Conservation (phyloP, 768 basidiomycete genomes). For the Suillus decipiens region DNA sequence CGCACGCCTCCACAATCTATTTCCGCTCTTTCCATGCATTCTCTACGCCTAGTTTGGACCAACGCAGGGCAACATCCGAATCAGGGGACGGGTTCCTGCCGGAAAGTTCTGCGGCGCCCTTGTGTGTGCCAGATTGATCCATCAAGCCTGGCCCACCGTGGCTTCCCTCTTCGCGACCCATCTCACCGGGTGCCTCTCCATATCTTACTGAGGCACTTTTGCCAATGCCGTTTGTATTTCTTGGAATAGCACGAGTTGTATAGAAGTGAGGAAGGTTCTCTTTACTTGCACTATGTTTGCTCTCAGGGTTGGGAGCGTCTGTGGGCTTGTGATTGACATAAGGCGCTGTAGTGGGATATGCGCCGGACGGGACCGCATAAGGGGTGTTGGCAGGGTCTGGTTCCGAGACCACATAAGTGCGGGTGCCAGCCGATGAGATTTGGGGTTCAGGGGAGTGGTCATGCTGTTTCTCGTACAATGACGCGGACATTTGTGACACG, state of each 20-base stretch:
- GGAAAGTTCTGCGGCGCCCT: slow-evolving; percentile 39
- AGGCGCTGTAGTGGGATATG: slow-evolving; percentile 54
- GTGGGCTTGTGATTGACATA: slow-evolving; percentile 45
- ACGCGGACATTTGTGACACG: slow-evolving; percentile 20
- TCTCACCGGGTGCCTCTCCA: slow-evolving; percentile 45
- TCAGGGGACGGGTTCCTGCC: slow-evolving; percentile 52
- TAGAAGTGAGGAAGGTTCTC: slow-evolving; percentile 43
- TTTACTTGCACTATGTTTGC: slow-evolving; percentile 45
- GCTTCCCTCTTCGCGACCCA: slow-evolving; percentile 44
- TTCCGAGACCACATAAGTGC: slow-evolving; percentile 73
- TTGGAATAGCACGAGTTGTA: slow-evolving; percentile 43
- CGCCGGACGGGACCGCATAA: slow-evolving; percentile 74
- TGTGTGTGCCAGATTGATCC: slow-evolving; percentile 42
- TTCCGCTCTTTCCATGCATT: slow-evolving; percentile 53
- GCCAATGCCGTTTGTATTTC: slow-evolving; percentile 46
- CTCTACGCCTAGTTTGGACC: slow-evolving; percentile 47
- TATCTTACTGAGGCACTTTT: slow-evolving; percentile 49
- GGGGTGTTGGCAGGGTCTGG: slow-evolving; percentile 63
- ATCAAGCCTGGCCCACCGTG: slow-evolving; percentile 44
- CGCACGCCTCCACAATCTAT: slow-evolving; percentile 20
- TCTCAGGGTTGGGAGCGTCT: slow-evolving; percentile 39
- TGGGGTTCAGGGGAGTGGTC: slow-evolving; percentile 53
- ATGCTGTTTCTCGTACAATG: slow-evolving; percentile 63
- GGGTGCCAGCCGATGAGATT: slow-evolving; percentile 45
- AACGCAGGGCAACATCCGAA: slow-evolving; percentile 41